Evolutionary conservation across 768 basidiomycete genomes (phyloP), one percentile per base, ranked within the genome.

Genomic region (Mycena pura): DNA sequence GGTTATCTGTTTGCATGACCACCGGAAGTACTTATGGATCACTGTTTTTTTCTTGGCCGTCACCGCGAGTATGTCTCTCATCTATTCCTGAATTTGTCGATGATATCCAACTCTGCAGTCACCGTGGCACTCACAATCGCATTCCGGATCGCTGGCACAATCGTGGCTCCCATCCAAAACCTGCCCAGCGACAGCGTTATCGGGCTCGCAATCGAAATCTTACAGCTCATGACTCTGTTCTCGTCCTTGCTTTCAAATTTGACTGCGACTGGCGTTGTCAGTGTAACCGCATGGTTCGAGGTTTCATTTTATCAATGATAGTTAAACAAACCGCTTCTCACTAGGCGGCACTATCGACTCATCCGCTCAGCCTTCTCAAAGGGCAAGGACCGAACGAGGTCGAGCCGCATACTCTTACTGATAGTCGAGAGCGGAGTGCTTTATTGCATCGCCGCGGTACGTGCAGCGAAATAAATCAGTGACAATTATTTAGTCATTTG

Each of bases 1-100:
- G 53, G 27, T 64, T 3, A 31, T 60, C 39, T 45, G 52, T 7
- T 25, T 32, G 5, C 39, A 36, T 2, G 29, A 50, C 7, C 41
- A 51, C 22, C 51, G 63, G 9, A 64, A 46, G 27, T 64, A 56
- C 22, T 9, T 64, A 2, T 55, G 52, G 21, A 27, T 60, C 13
- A 25, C 63, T 5, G 46, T 56, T 3, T 32, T 38, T 19, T 55
- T 64, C 21, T 25, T 63, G 22, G 32, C 6, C 19, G 24, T 55
- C 57, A 59, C 50, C 10, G 22, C 51, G 3, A 46, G 58, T 44
- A 14, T 25, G 43, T 44, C 25, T 3, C 17, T 6, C 8, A 6
- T 27, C 11, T 15, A 9, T 25, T 21, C 29, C 19, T 48, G 9
- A 5, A 34, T 19, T 32, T 32, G 22, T n/a, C 17, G 6, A 7